Base-by-base conservation (phyloP, 164 flowering plant genomes). In the Magnolia officinalis region DNA sequence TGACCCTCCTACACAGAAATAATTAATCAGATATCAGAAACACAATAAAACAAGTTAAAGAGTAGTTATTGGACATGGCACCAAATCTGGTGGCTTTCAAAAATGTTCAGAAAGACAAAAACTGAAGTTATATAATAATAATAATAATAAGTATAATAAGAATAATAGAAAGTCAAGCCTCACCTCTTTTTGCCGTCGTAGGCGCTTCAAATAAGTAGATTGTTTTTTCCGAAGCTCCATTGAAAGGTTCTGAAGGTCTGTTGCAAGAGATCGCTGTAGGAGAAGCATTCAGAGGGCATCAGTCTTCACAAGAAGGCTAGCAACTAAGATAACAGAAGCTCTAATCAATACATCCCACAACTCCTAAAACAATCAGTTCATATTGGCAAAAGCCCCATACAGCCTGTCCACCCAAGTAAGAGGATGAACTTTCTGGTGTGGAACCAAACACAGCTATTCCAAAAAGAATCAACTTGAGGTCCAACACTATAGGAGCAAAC, bases 171-270 rank as follows among this genome's bases (percentile, higher is more conserved):
- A 37, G 55, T n/a, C 5, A 63, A 18, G 31, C 71, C 71, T 29
- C 18, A 92, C 99, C 93, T 96, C 98, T 82, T 89, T 92, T 82
- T 92, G 98, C 84, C 89, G 96, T 80, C 84, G 89, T 50, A 94
- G 93, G 14, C 97, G 96, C 84, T 96, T 94, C 82, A 96, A 82
- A 82, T 96, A 96, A 52, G 88, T 81, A 55, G 98, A 96, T 74
- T 96, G 99, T 78, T 96, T 96, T 85, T 83, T 91, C 37, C 99
- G 92, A 20, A 96, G 88, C 80, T 96, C 99, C 93, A 90, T 78
- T 50, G 97, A 96, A 50, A 96, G 91, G 73, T 84, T 91, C 82
- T 94, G 99, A 78, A 96, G 98, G 82, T 96, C 99, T 50, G 92
- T 96, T 59, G 99, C 99, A 83, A 96, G 92, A 63, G 97, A 92